Base-by-base conservation (phyloP, 306 rosid species). In the Cotoneaster glaucophyllus region DNA sequence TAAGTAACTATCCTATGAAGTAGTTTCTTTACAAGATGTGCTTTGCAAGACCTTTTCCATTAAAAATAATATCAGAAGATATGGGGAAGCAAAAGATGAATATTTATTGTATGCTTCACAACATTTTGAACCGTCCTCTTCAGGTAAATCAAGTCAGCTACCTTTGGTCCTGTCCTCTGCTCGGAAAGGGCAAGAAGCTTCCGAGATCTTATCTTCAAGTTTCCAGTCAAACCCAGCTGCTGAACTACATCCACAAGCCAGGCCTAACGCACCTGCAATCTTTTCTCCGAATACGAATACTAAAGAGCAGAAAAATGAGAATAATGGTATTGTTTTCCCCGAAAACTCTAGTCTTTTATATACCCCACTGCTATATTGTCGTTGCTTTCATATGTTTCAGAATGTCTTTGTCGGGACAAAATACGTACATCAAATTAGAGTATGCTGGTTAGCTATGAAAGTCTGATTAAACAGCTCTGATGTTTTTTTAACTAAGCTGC, bases 141-240 rank as follows among this genome's bases (percentile, higher is more conserved):
- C 77, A 89, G 95, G 91, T 18, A 85, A 80, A 81, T 76, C 75
- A 69, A 78, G 67, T 74, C 80, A 77, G 75, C 73, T 43, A 24
- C 82, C 84, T 67, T 78, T 69, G 70, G n/a, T 66, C 69, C 74
- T 37, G 8, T 19, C 77, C 63, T 68, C 85, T 67, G 64, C 80
- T 77, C 61, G 9, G 29, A 65, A 37, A 71, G 84, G 73, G 64
- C 78, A 63, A 66, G 58, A 41, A 67, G 63, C 80, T 73, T 67
- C 75, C 1, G 32, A 74, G 32, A 32, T 73, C 15, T 66, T 76
- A 63, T 48, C 84, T 58, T 70, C 84, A 56, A 52, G 64, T 76
- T 61, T 74, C 56, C 82, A 53, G 53, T 70, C 83, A 74, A 83
- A 83, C 57, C 71, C 69, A 67, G 64, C 67, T 34, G 13, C 77